These are phyloP conservation scores for Oidium heveae DNA, from an alignment of 2,329 filamentous ascomycete genomes.

Conservation along the genomic window DNA sequence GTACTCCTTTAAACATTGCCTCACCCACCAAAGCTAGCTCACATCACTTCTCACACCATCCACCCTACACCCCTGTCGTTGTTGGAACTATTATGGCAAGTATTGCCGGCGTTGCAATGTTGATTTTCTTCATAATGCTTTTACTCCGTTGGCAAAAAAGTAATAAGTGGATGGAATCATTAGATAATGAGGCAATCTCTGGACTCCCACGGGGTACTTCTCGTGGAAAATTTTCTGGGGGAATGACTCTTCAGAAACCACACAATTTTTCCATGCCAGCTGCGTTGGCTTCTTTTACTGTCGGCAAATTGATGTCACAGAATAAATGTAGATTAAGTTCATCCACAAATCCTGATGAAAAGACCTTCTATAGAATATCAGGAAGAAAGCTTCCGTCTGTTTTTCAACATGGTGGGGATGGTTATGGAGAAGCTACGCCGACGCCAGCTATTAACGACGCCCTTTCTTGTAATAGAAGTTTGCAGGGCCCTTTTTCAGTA, in stretches of 20 bases:
- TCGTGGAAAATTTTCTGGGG: conserved; percentile 5
- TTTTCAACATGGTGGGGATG: conserved; percentile 34
- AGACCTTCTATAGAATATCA: conserved; percentile 38
- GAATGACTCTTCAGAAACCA: conserved; percentile 23
- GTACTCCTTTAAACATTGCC: background rate
- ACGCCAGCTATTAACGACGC: conserved; percentile 18
- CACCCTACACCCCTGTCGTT: conserved; percentile 9
- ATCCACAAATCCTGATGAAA: conserved; percentile 20
- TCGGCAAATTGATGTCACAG: conserved; percentile 15
- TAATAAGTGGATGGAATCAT: conserved; percentile 12
- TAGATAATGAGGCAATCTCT: conserved; percentile 14
- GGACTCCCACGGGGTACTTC: conserved; percentile 10
- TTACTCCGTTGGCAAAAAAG: conserved; percentile 28
- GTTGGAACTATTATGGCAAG: conserved; percentile 13
- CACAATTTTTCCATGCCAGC: conserved; percentile 22
- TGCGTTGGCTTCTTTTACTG: conserved; percentile 21
- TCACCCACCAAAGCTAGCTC: background rate
- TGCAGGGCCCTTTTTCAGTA: conserved; percentile 19
- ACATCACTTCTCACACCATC: background rate
- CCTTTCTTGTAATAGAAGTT: conserved; percentile 28
- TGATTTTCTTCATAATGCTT: conserved; percentile 26
- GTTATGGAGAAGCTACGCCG: conserved; percentile 24
- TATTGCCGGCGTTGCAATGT: conserved; percentile 31
- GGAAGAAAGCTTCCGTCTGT: conserved; percentile 40
- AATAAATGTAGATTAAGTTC: conserved; percentile 12